Evolutionary conservation across 805 yeast genomes (phyloP).

Genomic region (Saturnispora sanitii): DNA sequence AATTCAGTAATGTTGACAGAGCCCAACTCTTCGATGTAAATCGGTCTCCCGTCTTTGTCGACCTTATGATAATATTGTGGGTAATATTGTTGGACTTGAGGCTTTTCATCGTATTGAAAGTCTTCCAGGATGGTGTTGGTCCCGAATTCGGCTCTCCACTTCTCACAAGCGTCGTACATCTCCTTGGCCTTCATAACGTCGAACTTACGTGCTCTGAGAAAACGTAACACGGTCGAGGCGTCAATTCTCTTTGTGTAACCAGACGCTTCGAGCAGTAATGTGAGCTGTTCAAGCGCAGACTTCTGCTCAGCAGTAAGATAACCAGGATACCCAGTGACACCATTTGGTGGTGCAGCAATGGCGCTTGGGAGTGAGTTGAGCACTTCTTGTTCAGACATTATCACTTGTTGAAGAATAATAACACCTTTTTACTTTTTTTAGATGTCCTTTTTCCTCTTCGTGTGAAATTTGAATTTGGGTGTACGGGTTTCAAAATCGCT

Average conservation of each 20-base stretch:
- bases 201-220: conserved; percentile 91
- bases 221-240: conserved; percentile 75
- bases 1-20: conserved; percentile 80
- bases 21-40: conserved; percentile 90
- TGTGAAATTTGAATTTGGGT: too few species aligned
- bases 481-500: too few species aligned
- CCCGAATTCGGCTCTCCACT: conserved; percentile 84
- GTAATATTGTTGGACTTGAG: conserved; percentile 76
- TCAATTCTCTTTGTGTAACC: conserved; percentile 78
- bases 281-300: conserved; percentile 46
- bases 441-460: too few species aligned
- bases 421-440: too few species aligned
- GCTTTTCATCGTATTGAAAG: conserved; percentile 90
- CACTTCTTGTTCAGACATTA: conserved; percentile 22
- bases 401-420: conserved; percentile 1
- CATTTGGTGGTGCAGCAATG: conserved; percentile 43
- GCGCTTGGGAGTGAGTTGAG: conserved; percentile 29
- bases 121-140: conserved; percentile 78
- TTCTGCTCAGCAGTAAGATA: conserved; percentile 62
- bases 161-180: conserved; percentile 83
- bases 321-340: conserved; percentile 73
- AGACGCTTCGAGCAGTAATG: conserved; percentile 43
- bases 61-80: conserved; percentile 98
- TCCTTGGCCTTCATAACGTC: conserved; percentile 67
- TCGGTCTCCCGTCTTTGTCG: conserved; percentile 95